Conservation (phyloP, 345 rosid species). For the Erodium maritimum region DNA sequence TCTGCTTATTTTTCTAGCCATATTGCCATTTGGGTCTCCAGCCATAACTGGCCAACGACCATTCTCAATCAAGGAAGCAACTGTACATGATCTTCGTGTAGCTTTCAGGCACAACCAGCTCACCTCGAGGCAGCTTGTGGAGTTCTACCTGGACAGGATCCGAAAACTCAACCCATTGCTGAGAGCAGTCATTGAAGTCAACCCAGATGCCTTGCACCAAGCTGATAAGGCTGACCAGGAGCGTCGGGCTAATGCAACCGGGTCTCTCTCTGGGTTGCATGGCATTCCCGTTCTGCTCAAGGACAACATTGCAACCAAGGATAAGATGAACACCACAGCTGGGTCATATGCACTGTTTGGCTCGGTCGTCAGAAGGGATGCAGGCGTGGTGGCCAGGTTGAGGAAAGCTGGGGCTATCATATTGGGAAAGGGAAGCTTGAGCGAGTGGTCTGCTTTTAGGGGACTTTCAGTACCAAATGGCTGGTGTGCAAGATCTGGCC, state of each 20-base stretch:
- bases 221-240: conserved; percentile 54
- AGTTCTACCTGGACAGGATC: conserved; percentile 40
- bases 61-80: conserved; percentile 36
- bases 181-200: conserved; percentile 48
- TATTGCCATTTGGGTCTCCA: conserved; percentile 4
- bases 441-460: conserved; percentile 50
- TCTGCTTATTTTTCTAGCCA: conserved; percentile 4
- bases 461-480: conserved; percentile 17
- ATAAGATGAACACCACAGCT: conserved; percentile 59
- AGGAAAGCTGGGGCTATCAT: conserved; percentile 53
- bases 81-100: conserved; percentile 24
- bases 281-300: conserved; percentile 62
- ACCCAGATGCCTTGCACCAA: conserved; percentile 48
- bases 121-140: conserved; percentile 46
- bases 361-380: conserved; percentile 48
- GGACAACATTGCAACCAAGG: conserved; percentile 55
- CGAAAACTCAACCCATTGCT: conserved; percentile 35
- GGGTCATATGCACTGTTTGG: conserved; percentile 59
- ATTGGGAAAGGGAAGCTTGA: conserved; percentile 67
- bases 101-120: conserved; percentile 37
- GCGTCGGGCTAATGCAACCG: conserved; percentile 15
- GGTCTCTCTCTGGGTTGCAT: conserved; percentile 25
- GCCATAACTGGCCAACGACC: background rate
- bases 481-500: conserved; percentile 49
- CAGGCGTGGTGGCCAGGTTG: conserved; percentile 48